A percentile compares a stretch with the other conserved stretches of the same genome.
These are phyloP conservation scores for Hemileccinum impolitum DNA, from an alignment of 768 basidiomycete species.

Conservation along the genomic window DNA sequence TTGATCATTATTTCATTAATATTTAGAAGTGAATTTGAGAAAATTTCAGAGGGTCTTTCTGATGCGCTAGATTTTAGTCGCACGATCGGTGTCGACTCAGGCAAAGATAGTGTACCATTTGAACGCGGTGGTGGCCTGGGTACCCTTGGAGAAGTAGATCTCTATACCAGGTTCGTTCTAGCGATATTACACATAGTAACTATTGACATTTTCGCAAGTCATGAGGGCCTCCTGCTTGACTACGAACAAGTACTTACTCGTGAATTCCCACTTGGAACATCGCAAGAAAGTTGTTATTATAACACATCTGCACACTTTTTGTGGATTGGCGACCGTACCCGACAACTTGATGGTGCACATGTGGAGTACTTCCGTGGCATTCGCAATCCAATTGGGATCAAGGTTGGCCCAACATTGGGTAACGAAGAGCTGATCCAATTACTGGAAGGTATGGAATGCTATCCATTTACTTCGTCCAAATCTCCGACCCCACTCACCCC, in stretches of 20 bases:
- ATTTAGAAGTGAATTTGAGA: constrained; percentile 74
- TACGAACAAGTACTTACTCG: constrained; percentile 94
- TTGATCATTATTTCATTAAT: constrained; percentile 13
- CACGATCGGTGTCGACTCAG: constrained; percentile 75
- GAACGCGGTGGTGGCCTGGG: constrained; percentile 70
- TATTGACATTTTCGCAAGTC: constrained; percentile 41
- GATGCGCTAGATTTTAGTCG: constrained; percentile 93
- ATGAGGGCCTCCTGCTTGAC: constrained; percentile 89
- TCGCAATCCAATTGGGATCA: constrained; percentile 92
- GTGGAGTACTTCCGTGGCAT: constrained; percentile 94
- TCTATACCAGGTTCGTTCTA: constrained; percentile 75
- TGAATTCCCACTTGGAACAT: constrained; percentile 40
- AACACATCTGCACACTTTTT: constrained; percentile 93
- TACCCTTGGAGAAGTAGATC: constrained; percentile 83
- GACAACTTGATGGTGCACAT: constrained; percentile 89
- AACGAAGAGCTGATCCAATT: constrained; percentile 72
- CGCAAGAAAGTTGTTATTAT: constrained; percentile 53
- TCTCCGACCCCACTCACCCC: neutral
- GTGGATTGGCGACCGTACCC: constrained; percentile 96
- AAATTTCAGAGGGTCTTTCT: constrained; percentile 76
- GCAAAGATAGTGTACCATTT: constrained; percentile 45
- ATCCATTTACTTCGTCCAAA: neutral
- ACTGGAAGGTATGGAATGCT: constrained; percentile 59
- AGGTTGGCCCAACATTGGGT: constrained; percentile 88
- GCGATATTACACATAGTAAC: neutral